Base-by-base conservation (phyloP, 2,329 filamentous ascomycete species). In the Aurifilum marmelostoma region DNA sequence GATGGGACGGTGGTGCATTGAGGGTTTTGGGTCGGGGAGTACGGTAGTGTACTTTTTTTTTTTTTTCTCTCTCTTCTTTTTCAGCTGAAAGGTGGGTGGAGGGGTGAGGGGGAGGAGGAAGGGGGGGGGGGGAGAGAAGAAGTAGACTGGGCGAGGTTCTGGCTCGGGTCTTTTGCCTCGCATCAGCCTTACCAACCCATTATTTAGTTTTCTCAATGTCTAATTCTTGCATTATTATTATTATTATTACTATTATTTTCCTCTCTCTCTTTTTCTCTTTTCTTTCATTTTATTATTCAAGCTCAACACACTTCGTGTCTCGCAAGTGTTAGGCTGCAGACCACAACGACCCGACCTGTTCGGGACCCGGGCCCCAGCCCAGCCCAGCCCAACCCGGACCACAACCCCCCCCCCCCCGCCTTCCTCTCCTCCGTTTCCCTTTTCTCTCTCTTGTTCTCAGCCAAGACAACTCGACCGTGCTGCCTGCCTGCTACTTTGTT, bases 251-350 rank as follows among this genome's bases (percentile, higher is more conserved):
- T n/a, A n/a, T 27, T 32, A 5, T 18, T 7, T 21, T 32, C 32
- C 32, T 18, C 16, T 34, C 27, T 54, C 3, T 27, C n/a, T 27
- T 3, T 16, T 21, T 16, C 21, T 18, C 21, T n/a, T n/a, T 3
- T 47, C 18, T 21, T 21, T n/a, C 18, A 47, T 47, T 5, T n/a
- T n/a, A n/a, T n/a, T n/a, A n/a, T 21, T 47, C 43, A 47, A n/a
- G 21, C 43, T 32, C 32, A 18, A n/a, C 56, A 43, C 59, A 43
- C 37, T 41, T 3, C 59, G 34, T 62, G 59, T 62, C 39, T 62
- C 59, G 56, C 56, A 59, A 59, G 16, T n/a, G 18, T 37, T 21
- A 59, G 56, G 56, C 56, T 59, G 16, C 56, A 59, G 56, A 59
- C 56, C 56, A n/a, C 29, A 59, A 8, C 27, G 18, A n/a, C 32